A percentile compares a stretch with the other conserved stretches of the same genome.
Conservation (phyloP, 306 rosid genomes). For the Vicia villosa region DNA sequence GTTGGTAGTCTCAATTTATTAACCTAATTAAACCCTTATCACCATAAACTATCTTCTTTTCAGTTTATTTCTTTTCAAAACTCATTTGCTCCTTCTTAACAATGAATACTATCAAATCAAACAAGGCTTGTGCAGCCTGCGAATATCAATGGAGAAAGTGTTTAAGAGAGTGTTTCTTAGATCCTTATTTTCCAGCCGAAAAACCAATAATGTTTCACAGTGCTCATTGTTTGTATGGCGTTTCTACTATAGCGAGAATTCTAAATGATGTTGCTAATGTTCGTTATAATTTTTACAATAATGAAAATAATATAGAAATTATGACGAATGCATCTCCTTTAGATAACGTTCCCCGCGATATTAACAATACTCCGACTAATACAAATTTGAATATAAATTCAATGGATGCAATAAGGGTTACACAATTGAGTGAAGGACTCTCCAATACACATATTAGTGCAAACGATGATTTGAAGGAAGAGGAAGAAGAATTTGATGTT, state of each 20-base stretch:
- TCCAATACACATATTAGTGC: not conserved
- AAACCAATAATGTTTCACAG: too few species aligned
- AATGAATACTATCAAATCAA: not conserved
- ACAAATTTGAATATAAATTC: not conserved
- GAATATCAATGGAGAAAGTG: not conserved
- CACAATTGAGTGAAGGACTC: not conserved
- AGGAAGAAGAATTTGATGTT: not conserved
- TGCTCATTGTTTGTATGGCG: too few species aligned
- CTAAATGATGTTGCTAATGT: too few species aligned
- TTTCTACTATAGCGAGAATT: too few species aligned
- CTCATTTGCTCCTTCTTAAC: not conserved
- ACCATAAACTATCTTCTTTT: too few species aligned
- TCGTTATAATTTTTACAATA: too few species aligned
- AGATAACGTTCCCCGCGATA: too few species aligned
- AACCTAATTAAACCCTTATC: too few species aligned
- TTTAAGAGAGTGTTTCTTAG: not conserved
- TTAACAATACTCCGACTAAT: too few species aligned
- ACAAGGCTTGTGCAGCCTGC: not conserved
- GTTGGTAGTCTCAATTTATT: too few species aligned
- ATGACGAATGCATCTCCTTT: too few species aligned
- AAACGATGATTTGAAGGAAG: not conserved
- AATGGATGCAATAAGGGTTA: not conserved
- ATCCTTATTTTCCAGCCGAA: not conserved
- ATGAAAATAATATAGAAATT: too few species aligned
- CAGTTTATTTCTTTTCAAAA: not conserved